Evolutionary conservation across 2,329 filamentous ascomycete species (phyloP).

Genomic region (Cytospora paraplurivora): DNA sequence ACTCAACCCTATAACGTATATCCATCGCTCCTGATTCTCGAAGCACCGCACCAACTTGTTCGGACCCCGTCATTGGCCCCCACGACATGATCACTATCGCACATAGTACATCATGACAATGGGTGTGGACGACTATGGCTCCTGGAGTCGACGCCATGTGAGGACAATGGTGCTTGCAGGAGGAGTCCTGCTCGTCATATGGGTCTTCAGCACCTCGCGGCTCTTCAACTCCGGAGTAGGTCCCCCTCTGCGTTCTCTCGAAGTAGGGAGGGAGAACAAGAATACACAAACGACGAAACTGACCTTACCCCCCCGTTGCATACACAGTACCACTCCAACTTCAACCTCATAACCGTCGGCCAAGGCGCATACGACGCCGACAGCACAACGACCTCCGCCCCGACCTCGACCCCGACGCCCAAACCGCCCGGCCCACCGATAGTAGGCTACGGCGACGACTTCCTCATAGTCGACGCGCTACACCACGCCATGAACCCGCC

Average conservation of each 20-base stretch:
- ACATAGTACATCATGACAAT: slow-evolving; percentile 18
- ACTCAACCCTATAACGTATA: not conserved
- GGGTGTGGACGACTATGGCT: slow-evolving; percentile 20
- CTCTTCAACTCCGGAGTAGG: slow-evolving; percentile 20
- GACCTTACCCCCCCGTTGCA: not conserved
- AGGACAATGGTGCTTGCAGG: slow-evolving; percentile 24
- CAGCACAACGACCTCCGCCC: not conserved
- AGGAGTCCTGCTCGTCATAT: slow-evolving; percentile 21
- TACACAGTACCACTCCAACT: slow-evolving; percentile 22
- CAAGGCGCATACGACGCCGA: slow-evolving; percentile 1
- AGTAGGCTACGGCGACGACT: slow-evolving; percentile 25
- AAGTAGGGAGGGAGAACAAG: not conserved
- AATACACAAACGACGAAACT: not conserved
- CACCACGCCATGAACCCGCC: slow-evolving; percentile 24
- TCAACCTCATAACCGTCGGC: slow-evolving; percentile 24
- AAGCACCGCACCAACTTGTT: not conserved
- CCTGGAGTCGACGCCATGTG: slow-evolving; percentile 18
- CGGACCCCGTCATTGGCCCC: not conserved
- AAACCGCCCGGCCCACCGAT: slow-evolving; percentile 7
- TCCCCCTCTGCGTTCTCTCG: not conserved
- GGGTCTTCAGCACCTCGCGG: slow-evolving; percentile 20
- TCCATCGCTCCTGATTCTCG: not conserved
- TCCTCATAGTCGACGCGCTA: slow-evolving; percentile 25
- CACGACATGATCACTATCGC: not conserved
- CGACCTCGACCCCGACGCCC: slow-evolving; percentile 1